phyloP scores from a whole-genome alignment of 108 stramenopile genomes.

The Cyclotella atomus region DNA sequence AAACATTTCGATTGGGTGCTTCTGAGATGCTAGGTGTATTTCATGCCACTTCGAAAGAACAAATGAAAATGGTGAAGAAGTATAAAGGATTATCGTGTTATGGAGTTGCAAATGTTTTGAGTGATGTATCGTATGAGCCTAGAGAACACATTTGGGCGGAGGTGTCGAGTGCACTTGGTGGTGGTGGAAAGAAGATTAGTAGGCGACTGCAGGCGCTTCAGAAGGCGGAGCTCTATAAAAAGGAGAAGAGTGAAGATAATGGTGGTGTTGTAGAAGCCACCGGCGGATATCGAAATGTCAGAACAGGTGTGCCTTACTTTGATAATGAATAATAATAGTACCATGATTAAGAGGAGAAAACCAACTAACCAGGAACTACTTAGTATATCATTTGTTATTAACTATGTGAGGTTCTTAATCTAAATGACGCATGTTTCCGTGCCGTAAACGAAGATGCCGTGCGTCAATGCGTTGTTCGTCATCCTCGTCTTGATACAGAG shows the following conservation, averaged over 20 bases:
- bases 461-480: constrained; percentile 11
- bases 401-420: neutral
- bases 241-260: neutral
- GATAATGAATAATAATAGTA: too few species aligned
- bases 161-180: neutral
- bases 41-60: constrained; percentile 53
- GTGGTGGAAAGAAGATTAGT: neutral
- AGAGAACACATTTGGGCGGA: constrained; percentile 3
- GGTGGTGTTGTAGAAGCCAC: too few species aligned
- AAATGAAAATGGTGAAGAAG: constrained; percentile 26
- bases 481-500: constrained; percentile 42
- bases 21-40: constrained; percentile 69
- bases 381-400: too few species aligned
- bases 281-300: too few species aligned
- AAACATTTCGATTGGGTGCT: constrained; percentile 39
- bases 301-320: too few species aligned
- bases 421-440: neutral
- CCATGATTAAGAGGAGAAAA: too few species aligned
- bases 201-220: neutral
- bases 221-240: neutral
- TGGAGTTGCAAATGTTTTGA: constrained; percentile 1
- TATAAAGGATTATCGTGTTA: neutral
- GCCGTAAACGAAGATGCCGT: constrained; percentile 20
- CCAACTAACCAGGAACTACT: too few species aligned
- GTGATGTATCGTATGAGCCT: constrained; percentile 21